A percentile compares a stretch with the other conserved stretches of the same genome.
Conservation (phyloP, 2,329 filamentous ascomycete species). For the Nemania serpens region DNA sequence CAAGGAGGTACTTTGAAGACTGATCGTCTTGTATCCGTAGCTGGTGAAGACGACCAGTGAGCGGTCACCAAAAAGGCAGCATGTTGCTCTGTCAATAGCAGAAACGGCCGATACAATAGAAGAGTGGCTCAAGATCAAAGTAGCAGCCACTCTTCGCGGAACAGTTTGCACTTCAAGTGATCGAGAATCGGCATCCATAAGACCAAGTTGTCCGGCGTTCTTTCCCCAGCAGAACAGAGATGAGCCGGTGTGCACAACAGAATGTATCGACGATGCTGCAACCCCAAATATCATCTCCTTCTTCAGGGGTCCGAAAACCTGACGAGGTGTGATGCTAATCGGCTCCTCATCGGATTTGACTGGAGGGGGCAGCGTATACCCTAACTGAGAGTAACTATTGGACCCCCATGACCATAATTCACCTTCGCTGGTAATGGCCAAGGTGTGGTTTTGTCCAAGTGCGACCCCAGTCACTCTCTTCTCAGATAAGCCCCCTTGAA, state of each 20-base stretch:
- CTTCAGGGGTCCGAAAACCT: slow-evolving; percentile 90
- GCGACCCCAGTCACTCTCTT: slow-evolving; percentile 79
- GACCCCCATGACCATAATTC: slow-evolving; percentile 95
- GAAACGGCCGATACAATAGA: slow-evolving; percentile 74
- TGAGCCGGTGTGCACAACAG: slow-evolving; percentile 80
- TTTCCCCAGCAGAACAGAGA: slow-evolving; percentile 94
- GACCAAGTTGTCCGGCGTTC: slow-evolving; percentile 89
- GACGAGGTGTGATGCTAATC: slow-evolving; percentile 78
- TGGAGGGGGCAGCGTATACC: slow-evolving; percentile 74
- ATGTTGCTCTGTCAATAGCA: slow-evolving; percentile 88
- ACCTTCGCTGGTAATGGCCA: slow-evolving; percentile 84
- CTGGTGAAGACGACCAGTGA: slow-evolving; percentile 95
- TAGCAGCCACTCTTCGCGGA: slow-evolving; percentile 86
- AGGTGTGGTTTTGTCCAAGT: slow-evolving; percentile 86
- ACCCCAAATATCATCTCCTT: slow-evolving; percentile 81
- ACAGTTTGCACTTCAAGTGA: slow-evolving; percentile 82
- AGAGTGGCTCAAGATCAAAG: slow-evolving; percentile 68
- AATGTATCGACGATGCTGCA: slow-evolving; percentile 89
- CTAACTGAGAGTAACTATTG: slow-evolving; percentile 83
- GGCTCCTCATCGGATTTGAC: slow-evolving; percentile 78
- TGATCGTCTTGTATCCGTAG: slow-evolving; percentile 91
- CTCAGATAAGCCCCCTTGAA: slow-evolving; percentile 75
- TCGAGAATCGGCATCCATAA: slow-evolving; percentile 93
- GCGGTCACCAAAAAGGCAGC: slow-evolving; percentile 81
- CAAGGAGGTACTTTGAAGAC: slow-evolving; percentile 74